Percentiles rank a stretch among this genome's conserved stretches.
Conservation (phyloP, 306 rosid species). For the Ochetophila trinervis region DNA sequence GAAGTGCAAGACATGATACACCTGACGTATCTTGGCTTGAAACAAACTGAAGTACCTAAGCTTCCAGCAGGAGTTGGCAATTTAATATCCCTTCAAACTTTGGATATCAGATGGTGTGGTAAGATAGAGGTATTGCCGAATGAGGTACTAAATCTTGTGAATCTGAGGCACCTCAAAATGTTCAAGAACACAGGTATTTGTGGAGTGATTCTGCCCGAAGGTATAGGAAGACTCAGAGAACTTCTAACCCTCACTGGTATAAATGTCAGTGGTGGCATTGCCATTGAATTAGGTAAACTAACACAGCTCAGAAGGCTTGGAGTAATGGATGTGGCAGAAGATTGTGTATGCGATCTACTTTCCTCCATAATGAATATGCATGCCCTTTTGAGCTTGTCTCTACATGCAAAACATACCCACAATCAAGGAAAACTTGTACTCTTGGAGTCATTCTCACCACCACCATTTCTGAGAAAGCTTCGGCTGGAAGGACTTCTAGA, state of each 20-base stretch:
- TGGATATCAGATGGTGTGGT: constrained; percentile 29
- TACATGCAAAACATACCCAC: not conserved
- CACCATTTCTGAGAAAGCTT: constrained; percentile 25
- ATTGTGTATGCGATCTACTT: constrained; percentile 16
- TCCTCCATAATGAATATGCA: constrained; percentile 21
- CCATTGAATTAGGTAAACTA: constrained; percentile 23
- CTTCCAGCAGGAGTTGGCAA: constrained; percentile 20
- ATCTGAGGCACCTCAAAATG: constrained; percentile 30
- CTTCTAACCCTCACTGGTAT: constrained; percentile 27
- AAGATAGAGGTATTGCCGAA: constrained; percentile 4
- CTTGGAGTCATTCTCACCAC: constrained; percentile 23
- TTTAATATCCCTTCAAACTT: constrained; percentile 20
- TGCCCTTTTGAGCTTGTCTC: constrained; percentile 22
- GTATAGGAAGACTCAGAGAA: constrained; percentile 19
- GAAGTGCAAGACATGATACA: constrained; percentile 19
- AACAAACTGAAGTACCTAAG: constrained; percentile 18
- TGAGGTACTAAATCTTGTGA: constrained; percentile 15
- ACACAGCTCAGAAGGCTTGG: constrained; percentile 23
- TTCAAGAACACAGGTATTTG: constrained; percentile 4
- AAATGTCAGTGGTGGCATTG: constrained; percentile 20
- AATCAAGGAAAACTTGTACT: constrained; percentile 11
- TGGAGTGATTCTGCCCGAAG: constrained; percentile 24
- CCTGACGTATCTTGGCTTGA: constrained; percentile 21
- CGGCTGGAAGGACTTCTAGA: constrained; percentile 3
- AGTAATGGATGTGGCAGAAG: constrained; percentile 25